A percentile compares a stretch with the other conserved stretches of the same genome.
Conservation (phyloP, 768 basidiomycete species). For the Panaeolus cyanescens region DNA sequence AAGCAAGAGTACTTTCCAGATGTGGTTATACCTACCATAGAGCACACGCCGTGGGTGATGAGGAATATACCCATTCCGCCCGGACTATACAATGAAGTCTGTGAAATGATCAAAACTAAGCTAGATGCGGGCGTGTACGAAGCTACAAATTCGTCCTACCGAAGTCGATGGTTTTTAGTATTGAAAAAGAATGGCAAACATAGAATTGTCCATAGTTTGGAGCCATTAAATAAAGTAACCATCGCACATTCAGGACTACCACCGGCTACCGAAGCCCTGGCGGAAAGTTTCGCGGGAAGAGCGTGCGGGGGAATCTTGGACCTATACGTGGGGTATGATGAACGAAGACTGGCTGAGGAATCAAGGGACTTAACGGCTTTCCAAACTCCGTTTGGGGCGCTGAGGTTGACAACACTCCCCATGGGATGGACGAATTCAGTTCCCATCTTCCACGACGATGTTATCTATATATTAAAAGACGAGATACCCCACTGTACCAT, state of each 20-base stretch:
- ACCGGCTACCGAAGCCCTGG: constrained; percentile 31
- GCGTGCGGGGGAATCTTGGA: constrained; percentile 34
- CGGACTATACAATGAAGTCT: background rate
- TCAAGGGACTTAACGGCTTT: constrained; percentile 43
- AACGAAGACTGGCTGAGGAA: constrained; percentile 13
- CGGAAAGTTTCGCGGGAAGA: constrained; percentile 33
- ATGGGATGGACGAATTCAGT: constrained; percentile 31
- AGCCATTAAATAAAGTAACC: constrained; percentile 21
- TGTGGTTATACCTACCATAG: constrained; percentile 1
- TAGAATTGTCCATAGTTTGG: constrained; percentile 14
- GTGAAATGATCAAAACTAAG: constrained; percentile 12
- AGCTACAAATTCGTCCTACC: constrained; percentile 21
- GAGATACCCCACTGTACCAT: constrained; percentile 13
- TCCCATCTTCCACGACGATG: constrained; percentile 16
- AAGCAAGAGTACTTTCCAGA: constrained; percentile 17
- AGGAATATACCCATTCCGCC: constrained; percentile 8
- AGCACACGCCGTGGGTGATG: constrained; percentile 7
- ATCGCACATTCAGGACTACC: constrained; percentile 36
- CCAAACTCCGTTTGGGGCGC: constrained; percentile 32
- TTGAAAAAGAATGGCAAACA: constrained; percentile 25
- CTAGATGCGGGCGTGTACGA: constrained; percentile 23
- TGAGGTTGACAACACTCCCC: constrained; percentile 31
- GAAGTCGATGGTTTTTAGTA: constrained; percentile 26
- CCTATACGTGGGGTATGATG: constrained; percentile 38
- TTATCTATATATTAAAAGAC: constrained; percentile 8